Evolutionary conservation across 129 eudicot species (phyloP).

Genomic region (Flaveria sonorensis): DNA sequence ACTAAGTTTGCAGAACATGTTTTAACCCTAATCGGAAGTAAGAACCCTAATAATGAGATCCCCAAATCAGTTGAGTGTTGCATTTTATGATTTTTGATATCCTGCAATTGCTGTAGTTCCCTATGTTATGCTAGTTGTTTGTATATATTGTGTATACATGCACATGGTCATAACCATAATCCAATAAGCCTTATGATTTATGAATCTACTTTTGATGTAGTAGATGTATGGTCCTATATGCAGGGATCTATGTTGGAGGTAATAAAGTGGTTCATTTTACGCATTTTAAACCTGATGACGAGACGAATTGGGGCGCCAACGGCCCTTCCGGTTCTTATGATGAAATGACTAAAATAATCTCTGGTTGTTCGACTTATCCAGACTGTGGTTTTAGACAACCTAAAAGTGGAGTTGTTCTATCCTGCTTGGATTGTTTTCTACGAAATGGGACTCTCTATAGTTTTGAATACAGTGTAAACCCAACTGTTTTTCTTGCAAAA

Average conservation of each 20-base stretch:
- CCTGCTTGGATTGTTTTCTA: conserved; percentile 90
- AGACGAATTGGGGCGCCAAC: conserved; percentile 36
- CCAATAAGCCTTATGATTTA: not conserved
- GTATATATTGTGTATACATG: not conserved
- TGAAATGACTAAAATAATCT: conserved; percentile 33
- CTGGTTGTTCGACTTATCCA: conserved; percentile 63
- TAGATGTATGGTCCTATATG: not conserved
- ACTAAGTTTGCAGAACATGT: not conserved
- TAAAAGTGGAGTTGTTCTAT: conserved; percentile 71
- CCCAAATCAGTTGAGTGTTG: not conserved
- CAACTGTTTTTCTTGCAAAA: conserved; percentile 68
- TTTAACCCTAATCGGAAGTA: conserved; percentile 20
- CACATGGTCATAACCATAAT: not conserved
- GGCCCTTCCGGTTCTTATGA: conserved; percentile 34
- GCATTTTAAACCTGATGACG: conserved; percentile 36
- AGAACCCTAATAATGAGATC: not conserved
- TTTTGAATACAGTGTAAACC: conserved; percentile 73
- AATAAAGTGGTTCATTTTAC: conserved; percentile 93
- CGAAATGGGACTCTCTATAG: conserved; percentile 63
- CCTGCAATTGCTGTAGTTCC: too few relatives aligned
- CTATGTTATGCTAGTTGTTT: not conserved
- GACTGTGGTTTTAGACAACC: conserved; percentile 88
- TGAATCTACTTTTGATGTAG: not conserved
- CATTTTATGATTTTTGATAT: too few relatives aligned
- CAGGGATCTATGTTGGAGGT: conserved; percentile 86